Base-by-base conservation (phyloP, 75 land plant genomes). In the Chamaecyparis obtusa region DNA sequence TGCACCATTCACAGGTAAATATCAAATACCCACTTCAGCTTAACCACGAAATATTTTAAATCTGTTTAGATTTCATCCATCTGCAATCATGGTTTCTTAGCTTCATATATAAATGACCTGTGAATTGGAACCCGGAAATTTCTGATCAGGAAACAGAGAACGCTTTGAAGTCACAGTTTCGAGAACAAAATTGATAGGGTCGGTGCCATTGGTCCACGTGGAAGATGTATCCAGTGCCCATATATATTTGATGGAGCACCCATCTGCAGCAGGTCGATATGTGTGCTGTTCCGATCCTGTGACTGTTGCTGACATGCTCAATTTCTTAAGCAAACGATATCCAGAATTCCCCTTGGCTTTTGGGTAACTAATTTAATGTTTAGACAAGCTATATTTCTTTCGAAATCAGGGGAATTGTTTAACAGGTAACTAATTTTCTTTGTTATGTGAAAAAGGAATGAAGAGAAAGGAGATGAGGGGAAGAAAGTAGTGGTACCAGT, bases 201-300 rank as follows among this genome's bases (percentile, higher is more conserved):
- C 69, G 27, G 75, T 87, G 30, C 86, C 89, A 21, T 17, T 91
- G 3, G 39, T 89, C 32, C 90, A 91, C 35, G 79, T 91, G 36
- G 87, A 91, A 9, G 92, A 91, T 78, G 92, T 86, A 21, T 87
- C 72, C 84, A 87, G 84, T 39, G 92, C 92, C 9, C 92, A 87
- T 48, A 83, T 89, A 0, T 89, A 86, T 64, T 87, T 88, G 86
- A 87, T 89, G 84, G 90, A 91, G 51, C 71, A 78, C 30, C 41
- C 87, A 16, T 72, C 90, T 3, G 81, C 88, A 13, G 24, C 14
- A 16, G 90, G 90, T 43, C 83, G 49, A 41, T 79, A 79, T 41
- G 11, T 79, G 48, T 79, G 82, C 2, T 79, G n/a, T 43, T 39
- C 83, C 0, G 46, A 39, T 5, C 3, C 6, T 9, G 44, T 19